Percentiles rank a stretch among this genome's conserved stretches.
These are phyloP conservation scores for Kondoa subrosea DNA, from an alignment of 768 basidiomycete species.

Conservation along the genomic window DNA sequence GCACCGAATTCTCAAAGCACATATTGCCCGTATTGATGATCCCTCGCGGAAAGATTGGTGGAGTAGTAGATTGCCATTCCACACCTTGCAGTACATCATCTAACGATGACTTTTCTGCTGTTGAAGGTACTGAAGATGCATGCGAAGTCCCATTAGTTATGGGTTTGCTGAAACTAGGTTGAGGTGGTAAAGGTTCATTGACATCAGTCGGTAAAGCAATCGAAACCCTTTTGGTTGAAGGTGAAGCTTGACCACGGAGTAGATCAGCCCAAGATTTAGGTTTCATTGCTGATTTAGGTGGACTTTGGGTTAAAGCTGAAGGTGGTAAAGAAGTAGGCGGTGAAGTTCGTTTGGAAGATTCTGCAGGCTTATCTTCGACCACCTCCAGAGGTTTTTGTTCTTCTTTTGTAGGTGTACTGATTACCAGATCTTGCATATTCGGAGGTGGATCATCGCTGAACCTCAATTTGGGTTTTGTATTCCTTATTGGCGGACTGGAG, in stretches of 20 bases:
- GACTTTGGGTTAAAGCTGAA: background rate
- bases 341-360: no score
- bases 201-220: slow-evolving; percentile 13
- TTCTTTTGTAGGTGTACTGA: background rate
- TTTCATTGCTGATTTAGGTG: slow-evolving; percentile 18
- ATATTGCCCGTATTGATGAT: slow-evolving; percentile 88
- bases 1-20: slow-evolving; percentile 83
- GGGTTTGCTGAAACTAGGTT: background rate
- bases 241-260: slow-evolving; percentile 3
- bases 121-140: background rate
- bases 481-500: background rate
- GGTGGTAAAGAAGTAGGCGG: background rate
- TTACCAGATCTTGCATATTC: background rate
- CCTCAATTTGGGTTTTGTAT: background rate
- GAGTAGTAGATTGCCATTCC: slow-evolving; percentile 22
- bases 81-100: slow-evolving; percentile 15
- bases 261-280: slow-evolving; percentile 20
- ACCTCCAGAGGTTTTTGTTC: background rate
- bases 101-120: background rate
- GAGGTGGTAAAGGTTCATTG: background rate
- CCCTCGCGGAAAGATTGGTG: slow-evolving; percentile 51
- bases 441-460: no score
- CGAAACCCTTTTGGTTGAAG: slow-evolving; percentile 11
- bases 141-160: background rate
- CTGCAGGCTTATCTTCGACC: no score